These are phyloP conservation scores for Tolypocladium sp. DNA, from an alignment of 2,329 filamentous ascomycete genomes.

Conservation along the genomic window DNA sequence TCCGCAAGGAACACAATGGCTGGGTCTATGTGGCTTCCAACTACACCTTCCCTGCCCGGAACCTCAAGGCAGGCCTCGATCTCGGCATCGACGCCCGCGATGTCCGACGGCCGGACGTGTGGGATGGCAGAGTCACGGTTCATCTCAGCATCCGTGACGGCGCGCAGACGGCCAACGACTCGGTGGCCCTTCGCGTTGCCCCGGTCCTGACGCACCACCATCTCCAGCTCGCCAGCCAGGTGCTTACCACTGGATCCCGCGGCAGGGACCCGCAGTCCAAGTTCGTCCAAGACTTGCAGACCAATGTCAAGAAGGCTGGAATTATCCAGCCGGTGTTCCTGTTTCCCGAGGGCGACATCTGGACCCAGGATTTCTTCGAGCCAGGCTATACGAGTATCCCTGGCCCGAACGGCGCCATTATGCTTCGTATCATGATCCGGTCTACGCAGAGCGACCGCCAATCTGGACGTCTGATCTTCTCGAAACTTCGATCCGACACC, in stretches of 20 bases:
- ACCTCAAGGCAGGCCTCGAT: constrained; percentile 18
- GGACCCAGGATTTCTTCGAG: constrained; percentile 30
- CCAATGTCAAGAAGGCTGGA: constrained; percentile 5
- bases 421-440: constrained; percentile 22
- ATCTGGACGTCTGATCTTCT: constrained; percentile 22
- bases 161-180: constrained; percentile 9
- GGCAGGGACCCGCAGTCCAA: constrained; percentile 1
- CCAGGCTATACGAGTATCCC: constrained; percentile 28
- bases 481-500: constrained; percentile 16
- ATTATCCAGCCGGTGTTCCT: constrained; percentile 10
- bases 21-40: constrained; percentile 18
- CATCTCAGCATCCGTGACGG: constrained; percentile 19
- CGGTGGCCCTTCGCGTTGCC: constrained; percentile 23
- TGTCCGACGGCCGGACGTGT: constrained; percentile 9
- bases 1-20: constrained; percentile 8
- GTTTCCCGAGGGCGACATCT: constrained; percentile 19
- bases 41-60: constrained; percentile 16
- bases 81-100: constrained; percentile 28
- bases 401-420: constrained; percentile 20
- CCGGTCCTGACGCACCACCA: constrained; percentile 29
- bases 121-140: constrained; percentile 18
- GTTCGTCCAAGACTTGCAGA: constrained; percentile 12
- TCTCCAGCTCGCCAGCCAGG: constrained; percentile 15
- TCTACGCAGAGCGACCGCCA: constrained; percentile 16
- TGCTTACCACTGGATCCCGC: constrained; percentile 13